Evolutionary conservation across 2,329 filamentous ascomycete genomes (phyloP).

Genomic region (Cyphellophora europaea): DNA sequence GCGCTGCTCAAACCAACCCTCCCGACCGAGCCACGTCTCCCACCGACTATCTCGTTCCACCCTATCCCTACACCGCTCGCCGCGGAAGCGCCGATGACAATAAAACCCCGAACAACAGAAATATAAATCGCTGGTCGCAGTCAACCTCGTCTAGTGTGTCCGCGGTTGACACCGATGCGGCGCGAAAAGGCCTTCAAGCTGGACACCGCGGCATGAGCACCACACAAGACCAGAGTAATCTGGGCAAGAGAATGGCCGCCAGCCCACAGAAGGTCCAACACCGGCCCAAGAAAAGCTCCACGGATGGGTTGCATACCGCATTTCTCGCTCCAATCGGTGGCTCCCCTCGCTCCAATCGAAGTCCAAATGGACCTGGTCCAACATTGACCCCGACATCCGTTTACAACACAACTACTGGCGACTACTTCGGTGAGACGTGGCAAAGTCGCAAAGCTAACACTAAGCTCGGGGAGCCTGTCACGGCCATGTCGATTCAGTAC

Average conservation of each 20-base stretch:
- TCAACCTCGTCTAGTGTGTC: constrained; percentile 42
- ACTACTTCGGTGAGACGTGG: constrained; percentile 15
- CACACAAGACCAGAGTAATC: constrained; percentile 1
- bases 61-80: constrained; percentile 11
- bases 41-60: constrained; percentile 1
- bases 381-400: constrained; percentile 15
- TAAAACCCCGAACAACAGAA: constrained; percentile 18
- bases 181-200: constrained; percentile 3
- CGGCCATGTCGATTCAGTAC: constrained; percentile 16
- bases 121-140: constrained; percentile 50
- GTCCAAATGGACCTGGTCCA: background rate
- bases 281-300: background rate
- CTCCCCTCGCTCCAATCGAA: background rate
- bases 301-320: background rate
- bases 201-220: background rate
- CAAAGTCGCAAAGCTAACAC: constrained; percentile 9
- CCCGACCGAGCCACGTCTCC: constrained; percentile 11
- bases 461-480: constrained; percentile 13
- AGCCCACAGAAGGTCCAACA: background rate
- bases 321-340: background rate
- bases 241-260: too few species aligned
- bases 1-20: constrained; percentile 15
- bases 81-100: constrained; percentile 8
- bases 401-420: constrained; percentile 15
- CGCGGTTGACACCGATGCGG: constrained; percentile 17